Evolutionary conservation across 768 basidiomycete species (phyloP), one percentile per base, ranked within the genome.

Genomic region (Boletus subparvulus): DNA sequence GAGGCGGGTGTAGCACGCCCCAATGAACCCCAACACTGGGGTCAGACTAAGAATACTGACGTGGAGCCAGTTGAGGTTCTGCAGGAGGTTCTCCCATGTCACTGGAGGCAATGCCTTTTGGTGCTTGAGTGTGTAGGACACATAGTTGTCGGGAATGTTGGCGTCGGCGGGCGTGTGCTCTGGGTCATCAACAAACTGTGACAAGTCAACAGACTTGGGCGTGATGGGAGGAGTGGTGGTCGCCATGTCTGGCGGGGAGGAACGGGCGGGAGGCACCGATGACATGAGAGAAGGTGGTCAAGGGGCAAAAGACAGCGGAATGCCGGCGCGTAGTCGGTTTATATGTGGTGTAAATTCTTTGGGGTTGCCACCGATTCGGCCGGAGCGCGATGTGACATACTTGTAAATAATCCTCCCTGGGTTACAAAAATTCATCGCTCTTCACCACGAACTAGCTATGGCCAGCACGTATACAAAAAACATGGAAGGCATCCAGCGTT

Each of bases 61-160:
- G 64, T 83, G 87, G 64, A 94, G 79, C 83, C 86, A 95, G 73
- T 89, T 85, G 61, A 93, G 74, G 66, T 92, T 87, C 24, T 75
- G 75, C 64, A 71, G 60, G 52, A 82, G 68, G 65, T 86, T 91
- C 30, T 74, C 68, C 83, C 79, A 83, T 5, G 78, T 76, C 60
- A 92, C 74, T 1, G 88, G 88, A 0, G 90, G 89, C 12, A 87
- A 77, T 4, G 85, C 66, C 66, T 87, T 88, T 56, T 82, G 78
- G 35, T 82, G 85, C 63, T 81, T 83, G 66, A 92, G 79, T 5
- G 86, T 90, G 71, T 88, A 80, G 24, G 84, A 76, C 69, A 92
- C 90, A 65, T 92, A 92, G 78, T 92, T 91, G 73, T 91, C 89
- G 16, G 88, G 87, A 56, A 90, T 84, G 66, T 83, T 79, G 64